Base-by-base conservation (phyloP, 768 basidiomycete species). In the Guyanaporus albipodus region DNA sequence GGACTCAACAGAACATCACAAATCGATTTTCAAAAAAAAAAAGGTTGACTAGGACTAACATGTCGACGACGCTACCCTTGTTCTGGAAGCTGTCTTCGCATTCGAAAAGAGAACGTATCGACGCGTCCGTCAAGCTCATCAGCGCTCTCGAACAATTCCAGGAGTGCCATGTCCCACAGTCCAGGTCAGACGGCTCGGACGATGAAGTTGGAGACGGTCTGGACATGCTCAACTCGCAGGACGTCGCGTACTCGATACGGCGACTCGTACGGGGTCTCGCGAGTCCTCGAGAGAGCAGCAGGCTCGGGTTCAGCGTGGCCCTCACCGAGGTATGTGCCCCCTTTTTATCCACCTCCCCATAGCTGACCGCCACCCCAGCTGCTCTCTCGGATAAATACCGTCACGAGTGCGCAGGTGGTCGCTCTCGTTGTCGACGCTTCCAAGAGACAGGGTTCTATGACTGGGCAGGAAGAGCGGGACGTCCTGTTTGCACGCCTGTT, bases 281-380 rank as follows among this genome's bases (percentile, higher is more conserved):
- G 0, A 94, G 91, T 64, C 87, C 92, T 2, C 75, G 93, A 57
- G 94, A 99, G 64, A 91, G 90, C 64, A 95, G 92, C 66, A 71
- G 95, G 54, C 71, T 97, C 29, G 95, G 95, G 15, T 99, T 97
- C 63, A 91, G 93, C 8, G 95, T 99, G 35, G 92, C 93, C 26
- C 72, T 99, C 55, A 92, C 95, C 0, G 94, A 96, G 76, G 94
- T 95, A 60, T 56, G 79, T 46, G 26, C 18, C 32, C 28, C 6
- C 6, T 28, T 6, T 11, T 6, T 31, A 15, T 31, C 29, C 10
- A 15, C 15, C 31, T 6, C 12, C n/a, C n/a, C n/a, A 8, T 0
- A 21, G 14, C 44, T 50, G 10, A 52, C 49, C 40, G 32, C 17
- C 18, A 4, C n/a, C 21, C 12, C 45, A 96, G 94, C 73, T 96